Conservation (phyloP, 371 early-diverging fungal species). For the Paraphysoderma sedebokerense region DNA sequence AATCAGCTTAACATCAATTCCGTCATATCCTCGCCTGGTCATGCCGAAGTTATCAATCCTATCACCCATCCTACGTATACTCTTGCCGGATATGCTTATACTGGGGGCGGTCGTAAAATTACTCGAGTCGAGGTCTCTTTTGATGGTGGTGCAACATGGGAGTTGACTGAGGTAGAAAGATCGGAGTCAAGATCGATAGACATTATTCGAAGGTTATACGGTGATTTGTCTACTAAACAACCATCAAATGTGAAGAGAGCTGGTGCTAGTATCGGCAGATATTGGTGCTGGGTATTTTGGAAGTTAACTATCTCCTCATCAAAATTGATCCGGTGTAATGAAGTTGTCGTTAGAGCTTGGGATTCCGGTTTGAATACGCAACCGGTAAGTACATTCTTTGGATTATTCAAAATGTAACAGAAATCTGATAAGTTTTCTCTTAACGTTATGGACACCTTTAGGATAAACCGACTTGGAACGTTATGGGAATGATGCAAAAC, state of each 20-base stretch:
- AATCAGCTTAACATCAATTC: constrained; percentile 54
- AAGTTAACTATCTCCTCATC: constrained; percentile 19
- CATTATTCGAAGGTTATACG: neutral
- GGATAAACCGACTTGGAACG: constrained; percentile 53
- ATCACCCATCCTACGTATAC: constrained; percentile 12
- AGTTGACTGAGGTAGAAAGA: constrained; percentile 24
- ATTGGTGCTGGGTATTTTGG: constrained; percentile 66
- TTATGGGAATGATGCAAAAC: constrained; percentile 71
- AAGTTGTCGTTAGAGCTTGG: constrained; percentile 51
- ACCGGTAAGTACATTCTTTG: too few species aligned
- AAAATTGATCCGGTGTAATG: constrained; percentile 25
- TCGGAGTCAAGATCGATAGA: constrained; percentile 5
- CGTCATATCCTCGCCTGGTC: constrained; percentile 35
- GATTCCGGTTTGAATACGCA: constrained; percentile 54
- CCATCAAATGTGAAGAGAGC: neutral
- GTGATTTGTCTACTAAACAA: neutral
- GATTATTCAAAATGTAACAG: too few species aligned
- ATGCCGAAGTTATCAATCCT: constrained; percentile 6
- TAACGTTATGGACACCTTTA: too few species aligned
- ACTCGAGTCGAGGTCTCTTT: constrained; percentile 60
- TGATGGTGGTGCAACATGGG: constrained; percentile 65
- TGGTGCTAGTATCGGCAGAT: constrained; percentile 3
- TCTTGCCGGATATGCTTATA: constrained; percentile 53
- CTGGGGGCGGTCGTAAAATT: constrained; percentile 50
- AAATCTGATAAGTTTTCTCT: too few species aligned